Base-by-base conservation (phyloP, 2,329 filamentous ascomycete species). In the Fusarium marasasianum region DNA sequence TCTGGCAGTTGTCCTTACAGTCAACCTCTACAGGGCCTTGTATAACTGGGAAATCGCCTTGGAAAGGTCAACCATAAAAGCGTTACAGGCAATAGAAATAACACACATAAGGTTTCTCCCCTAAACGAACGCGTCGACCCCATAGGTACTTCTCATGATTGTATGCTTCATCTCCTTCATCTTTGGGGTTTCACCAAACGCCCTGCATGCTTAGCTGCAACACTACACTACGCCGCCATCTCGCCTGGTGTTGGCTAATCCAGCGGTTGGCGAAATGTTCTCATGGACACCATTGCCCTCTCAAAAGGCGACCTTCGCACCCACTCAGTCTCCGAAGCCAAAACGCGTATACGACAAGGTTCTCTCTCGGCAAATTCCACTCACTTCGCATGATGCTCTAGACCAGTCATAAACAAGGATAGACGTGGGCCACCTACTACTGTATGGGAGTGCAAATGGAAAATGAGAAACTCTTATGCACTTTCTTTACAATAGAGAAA, bases 171-270 rank as follows among this genome's bases (percentile, higher is more conserved):
- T 24, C 26, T 55, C n/a, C 33, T 35, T 35, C 33, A 63, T 72
- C 44, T 45, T 50, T 57, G 26, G 45, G 60, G 67, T 62, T 67
- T 71, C 55, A 71, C 51, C 33, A 55, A 58, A 38, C 41, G 56
- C 56, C 56, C 58, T 59, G 61, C 55, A 59, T 48, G 44, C 60
- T 54, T 55, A 66, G 59, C 54, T 53, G 54, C 43, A 59, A 41
- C 35, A 38, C 35, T 59, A 53, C 53, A 37, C 33, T 51, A 51
- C 53, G 41, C 59, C 48, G 51, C 65, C 38, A 40, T 41, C 54
- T 38, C 48, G 53, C 35, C 40, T 37, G n/a, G n/a, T 29, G 18
- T n/a, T 58, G 55, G 55, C 55, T 58, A 26, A 24, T 35, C 31
- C n/a, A 47, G 24, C 11, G 44, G 22, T 40, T 63, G 17, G 15